Evolutionary conservation across 2,329 filamentous ascomycete species (phyloP), one percentile per base, ranked within the genome.

Genomic region (Didymella lethalis): DNA sequence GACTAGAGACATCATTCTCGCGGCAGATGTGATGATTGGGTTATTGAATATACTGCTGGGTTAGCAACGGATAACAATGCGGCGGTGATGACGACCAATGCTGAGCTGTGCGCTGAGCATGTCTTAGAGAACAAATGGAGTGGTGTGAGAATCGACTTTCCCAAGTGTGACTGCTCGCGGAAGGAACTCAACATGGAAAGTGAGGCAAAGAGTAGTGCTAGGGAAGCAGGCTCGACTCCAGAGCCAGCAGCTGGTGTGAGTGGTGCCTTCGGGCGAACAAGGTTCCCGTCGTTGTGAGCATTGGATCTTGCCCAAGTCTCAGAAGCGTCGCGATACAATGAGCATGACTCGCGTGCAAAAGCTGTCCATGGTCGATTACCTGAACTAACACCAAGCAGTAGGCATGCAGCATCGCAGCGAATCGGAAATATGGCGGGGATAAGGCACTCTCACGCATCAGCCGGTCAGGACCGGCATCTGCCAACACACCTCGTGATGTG

Each of bases 1-100:
- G 57, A 71, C 68, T 38, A 76, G 64, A 48, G 75, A 67, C 61
- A 75, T 66, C 72, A 77, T 76, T 25, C 52, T 64, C 59, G 52
- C 40, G 34, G 10, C 26, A 16, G n/a, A 1, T 31, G 26, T 31
- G 45, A 48, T 51, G 41, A 7, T 7, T 20, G 31, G 16, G 2
- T 45, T 46, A 10, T 26, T 7, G 32, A 12, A n/a, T 18, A 46
- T 47, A 29, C 50, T 59, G 41, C 28, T 46, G 40, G 50, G 46
- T 59, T 51, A 54, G 56, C 51, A 36, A 7, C 20, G 34, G 18
- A 23, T 56, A 56, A 56, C 34, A 48, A 48, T 60, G 46, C 41
- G 47, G 56, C 56, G 34, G 34, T 34, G 40, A 18, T 50, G 56
- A n/a, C 56, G 56, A n/a, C 56, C 41, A 41, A 28, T 54, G 41